phyloP scores from a whole-genome alignment of 2,329 filamentous ascomycete species.

The Sclerotinia trifoliorum region DNA sequence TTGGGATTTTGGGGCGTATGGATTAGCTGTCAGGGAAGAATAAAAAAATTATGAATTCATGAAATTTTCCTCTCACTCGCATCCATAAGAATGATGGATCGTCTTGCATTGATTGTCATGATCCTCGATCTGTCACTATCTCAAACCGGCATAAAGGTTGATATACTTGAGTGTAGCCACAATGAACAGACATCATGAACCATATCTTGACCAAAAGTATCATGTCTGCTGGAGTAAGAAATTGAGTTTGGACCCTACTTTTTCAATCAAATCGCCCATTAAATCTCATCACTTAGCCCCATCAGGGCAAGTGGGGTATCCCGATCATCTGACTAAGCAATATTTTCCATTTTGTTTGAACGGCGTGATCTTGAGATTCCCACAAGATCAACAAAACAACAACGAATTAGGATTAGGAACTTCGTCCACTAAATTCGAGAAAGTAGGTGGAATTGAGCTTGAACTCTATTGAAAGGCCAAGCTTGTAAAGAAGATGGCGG shows the following conservation, averaged over 20 bases:
- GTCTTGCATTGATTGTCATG: not conserved
- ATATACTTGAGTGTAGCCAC: not conserved
- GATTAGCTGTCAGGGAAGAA: not conserved
- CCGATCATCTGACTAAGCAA: slow-evolving; percentile 8
- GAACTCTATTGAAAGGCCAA: not conserved
- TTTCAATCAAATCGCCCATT: not conserved
- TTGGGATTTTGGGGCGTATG: not conserved
- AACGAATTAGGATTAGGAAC: not conserved
- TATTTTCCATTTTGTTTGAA: slow-evolving; percentile 14
- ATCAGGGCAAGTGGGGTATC: slow-evolving; percentile 12
- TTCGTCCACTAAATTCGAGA: not conserved
- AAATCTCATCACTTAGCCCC: not conserved
- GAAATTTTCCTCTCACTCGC: slow-evolving; percentile 2
- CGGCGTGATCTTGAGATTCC: not conserved
- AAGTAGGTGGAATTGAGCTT: not conserved
- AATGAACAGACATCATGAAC: not conserved
- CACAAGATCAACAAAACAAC: not conserved
- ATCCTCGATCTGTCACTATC: not conserved
- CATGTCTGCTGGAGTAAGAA: too few species aligned
- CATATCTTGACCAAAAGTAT: too few species aligned
- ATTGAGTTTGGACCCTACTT: not conserved
- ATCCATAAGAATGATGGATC: not conserved
- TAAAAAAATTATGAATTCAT: slow-evolving; percentile 6
- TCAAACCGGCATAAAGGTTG: not conserved
- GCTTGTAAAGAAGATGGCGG: not conserved